Percentiles rank a stretch among this genome's conserved stretches.
phyloP scores from a whole-genome alignment of 345 rosid genomes.

The Gossypium bickii region DNA sequence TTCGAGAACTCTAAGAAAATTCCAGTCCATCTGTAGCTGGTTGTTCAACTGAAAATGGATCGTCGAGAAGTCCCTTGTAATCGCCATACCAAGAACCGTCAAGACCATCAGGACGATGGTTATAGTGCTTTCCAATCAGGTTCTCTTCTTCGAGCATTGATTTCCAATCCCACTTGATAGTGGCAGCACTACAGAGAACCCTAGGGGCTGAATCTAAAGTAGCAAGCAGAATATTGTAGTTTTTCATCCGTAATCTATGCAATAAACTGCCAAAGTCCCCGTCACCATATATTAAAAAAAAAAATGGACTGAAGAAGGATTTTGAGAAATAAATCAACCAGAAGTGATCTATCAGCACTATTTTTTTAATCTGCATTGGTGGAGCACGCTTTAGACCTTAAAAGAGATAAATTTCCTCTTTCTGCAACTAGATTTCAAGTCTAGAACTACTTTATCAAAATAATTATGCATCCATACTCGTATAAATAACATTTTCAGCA shows the following conservation, averaged over 20 bases:
- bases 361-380: constrained; percentile 64
- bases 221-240: constrained; percentile 85
- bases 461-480: too few relatives aligned
- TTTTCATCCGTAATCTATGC: constrained; percentile 75
- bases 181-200: constrained; percentile 85
- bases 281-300: constrained; percentile 64
- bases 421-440: too few relatives aligned
- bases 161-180: constrained; percentile 86
- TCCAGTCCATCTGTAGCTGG: constrained; percentile 29
- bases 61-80: constrained; percentile 53
- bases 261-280: constrained; percentile 57
- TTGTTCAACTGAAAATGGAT: constrained; percentile 54
- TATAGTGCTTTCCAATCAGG: constrained; percentile 51
- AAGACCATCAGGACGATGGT: constrained; percentile 94
- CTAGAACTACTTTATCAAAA: too few relatives aligned
- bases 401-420: too few relatives aligned
- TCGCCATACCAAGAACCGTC: constrained; percentile 90
- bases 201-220: constrained; percentile 35
- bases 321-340: constrained; percentile 64
- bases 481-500: neutral
- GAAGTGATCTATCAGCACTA: constrained; percentile 73
- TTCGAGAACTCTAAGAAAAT: constrained; percentile 26
- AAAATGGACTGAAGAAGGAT: constrained; percentile 94
- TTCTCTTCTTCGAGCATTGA: constrained; percentile 45
- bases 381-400: neutral